phyloP scores from a whole-genome alignment of 441 rosid species.

The Croton laevigatus region DNA sequence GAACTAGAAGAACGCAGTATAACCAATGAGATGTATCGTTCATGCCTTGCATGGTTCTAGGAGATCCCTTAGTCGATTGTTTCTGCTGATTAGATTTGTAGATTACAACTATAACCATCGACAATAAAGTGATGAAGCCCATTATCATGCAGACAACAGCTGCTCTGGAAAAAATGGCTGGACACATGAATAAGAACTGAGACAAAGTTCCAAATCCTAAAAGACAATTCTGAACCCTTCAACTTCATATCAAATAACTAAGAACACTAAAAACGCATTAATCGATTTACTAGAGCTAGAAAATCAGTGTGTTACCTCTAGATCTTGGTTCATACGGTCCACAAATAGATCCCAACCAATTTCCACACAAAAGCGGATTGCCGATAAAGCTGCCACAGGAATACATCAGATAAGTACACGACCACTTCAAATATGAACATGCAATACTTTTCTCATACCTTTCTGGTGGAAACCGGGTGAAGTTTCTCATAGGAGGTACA shows the following conservation, averaged over 20 bases:
- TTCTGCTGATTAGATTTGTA: constrained; percentile 65
- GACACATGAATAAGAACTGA: constrained; percentile 4
- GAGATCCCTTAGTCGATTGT: constrained; percentile 28
- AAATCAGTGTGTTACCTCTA: constrained; percentile 39
- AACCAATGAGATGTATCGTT: background rate
- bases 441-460: constrained; percentile 39
- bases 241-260: background rate
- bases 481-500: constrained; percentile 59
- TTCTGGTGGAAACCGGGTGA: constrained; percentile 56
- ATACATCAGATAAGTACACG: background rate
- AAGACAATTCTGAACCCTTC: background rate
- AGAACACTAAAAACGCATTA: background rate
- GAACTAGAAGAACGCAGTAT: too few species aligned
- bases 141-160: constrained; percentile 57
- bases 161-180: constrained; percentile 57
- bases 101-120: constrained; percentile 49
- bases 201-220: background rate
- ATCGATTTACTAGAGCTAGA: background rate
- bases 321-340: constrained; percentile 48
- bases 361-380: constrained; percentile 73
- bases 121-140: constrained; percentile 55
- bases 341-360: constrained; percentile 83
- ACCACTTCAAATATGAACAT: background rate
- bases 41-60: constrained; percentile 43
- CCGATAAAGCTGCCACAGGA: constrained; percentile 58